phyloP scores from a whole-genome alignment of 1,284 basidiomycete genomes.

The Leccinum cinnamomeum region DNA sequence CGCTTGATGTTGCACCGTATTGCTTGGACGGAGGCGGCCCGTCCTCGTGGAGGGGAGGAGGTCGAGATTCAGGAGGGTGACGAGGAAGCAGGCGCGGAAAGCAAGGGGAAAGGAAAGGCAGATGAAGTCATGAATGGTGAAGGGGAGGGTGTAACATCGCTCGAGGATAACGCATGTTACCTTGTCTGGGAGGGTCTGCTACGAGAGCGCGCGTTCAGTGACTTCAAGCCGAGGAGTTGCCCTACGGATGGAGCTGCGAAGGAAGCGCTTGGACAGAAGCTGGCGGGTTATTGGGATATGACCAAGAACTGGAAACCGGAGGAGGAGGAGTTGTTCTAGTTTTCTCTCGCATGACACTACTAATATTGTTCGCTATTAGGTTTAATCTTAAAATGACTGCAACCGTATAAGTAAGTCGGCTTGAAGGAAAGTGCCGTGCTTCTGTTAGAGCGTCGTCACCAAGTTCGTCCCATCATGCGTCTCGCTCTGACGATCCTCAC shows the following conservation, averaged over 20 bases:
- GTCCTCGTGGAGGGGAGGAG: constrained; percentile 70
- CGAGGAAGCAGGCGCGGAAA: constrained; percentile 43
- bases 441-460: neutral
- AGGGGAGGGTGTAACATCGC: constrained; percentile 38
- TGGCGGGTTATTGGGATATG: constrained; percentile 92
- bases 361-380: neutral
- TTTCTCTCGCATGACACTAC: neutral
- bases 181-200: constrained; percentile 93
- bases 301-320: constrained; percentile 85
- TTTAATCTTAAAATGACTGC: neutral
- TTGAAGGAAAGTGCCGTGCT: neutral
- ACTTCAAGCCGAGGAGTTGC: constrained; percentile 82
- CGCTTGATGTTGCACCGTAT: constrained; percentile 87
- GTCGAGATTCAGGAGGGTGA: constrained; percentile 59
- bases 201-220: constrained; percentile 78
- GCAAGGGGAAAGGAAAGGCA: constrained; percentile 34
- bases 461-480: constrained; percentile 13
- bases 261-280: constrained; percentile 79
- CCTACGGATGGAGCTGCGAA: constrained; percentile 85
- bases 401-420: too few species aligned
- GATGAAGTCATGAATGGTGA: constrained; percentile 19
- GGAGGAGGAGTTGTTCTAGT: constrained; percentile 67
- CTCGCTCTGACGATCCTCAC: neutral
- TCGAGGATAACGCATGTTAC: constrained; percentile 87
- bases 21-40: constrained; percentile 91